Evolutionary conservation across 352 stramenopile species (phyloP).

Genomic region (Globisporangium rhizosaccharum): DNA sequence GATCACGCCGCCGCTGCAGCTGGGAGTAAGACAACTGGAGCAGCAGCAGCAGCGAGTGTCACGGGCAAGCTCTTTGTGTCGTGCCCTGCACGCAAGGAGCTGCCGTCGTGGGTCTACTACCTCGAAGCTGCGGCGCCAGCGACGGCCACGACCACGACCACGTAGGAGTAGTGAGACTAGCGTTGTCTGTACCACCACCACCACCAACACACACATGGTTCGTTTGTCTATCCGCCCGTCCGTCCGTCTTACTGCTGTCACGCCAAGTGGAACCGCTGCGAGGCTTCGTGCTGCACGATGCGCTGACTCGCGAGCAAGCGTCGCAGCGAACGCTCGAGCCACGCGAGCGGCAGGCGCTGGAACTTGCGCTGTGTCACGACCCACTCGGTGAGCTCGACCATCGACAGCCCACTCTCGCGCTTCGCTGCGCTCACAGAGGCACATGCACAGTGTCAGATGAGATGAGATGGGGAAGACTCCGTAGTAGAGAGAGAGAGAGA

Average conservation of each 20-base stretch:
- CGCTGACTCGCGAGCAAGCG: slow-evolving; percentile 21
- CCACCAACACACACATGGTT: too few relatives aligned
- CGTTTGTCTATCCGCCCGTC: too few relatives aligned
- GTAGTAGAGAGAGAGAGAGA: neutral
- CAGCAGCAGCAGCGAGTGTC: slow-evolving; percentile 11
- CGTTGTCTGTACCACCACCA: too few relatives aligned
- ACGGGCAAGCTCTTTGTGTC: slow-evolving; percentile 79
- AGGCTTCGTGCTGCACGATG: slow-evolving; percentile 27
- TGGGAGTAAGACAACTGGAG: neutral
- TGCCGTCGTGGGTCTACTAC: slow-evolving; percentile 88
- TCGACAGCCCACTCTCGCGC: slow-evolving; percentile 22
- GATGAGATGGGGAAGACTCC: too few relatives aligned
- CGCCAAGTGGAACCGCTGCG: slow-evolving; percentile 25
- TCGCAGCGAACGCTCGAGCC: slow-evolving; percentile 40
- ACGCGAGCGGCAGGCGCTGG: slow-evolving; percentile 39
- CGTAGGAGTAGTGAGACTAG: neutral
- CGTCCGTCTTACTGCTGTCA: neutral
- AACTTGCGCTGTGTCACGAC: slow-evolving; percentile 43
- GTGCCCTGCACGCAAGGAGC: slow-evolving; percentile 56
- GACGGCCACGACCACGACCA: neutral
- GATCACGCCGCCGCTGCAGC: slow-evolving; percentile 20
- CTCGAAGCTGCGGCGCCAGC: slow-evolving; percentile 33
- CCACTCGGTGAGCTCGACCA: slow-evolving; percentile 43
- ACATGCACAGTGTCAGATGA: neutral
- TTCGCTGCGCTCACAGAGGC: slow-evolving; percentile 14